These are phyloP conservation scores for Penicillium sp. DNA, from an alignment of 2,329 filamentous ascomycete species.

Conservation along the genomic window DNA sequence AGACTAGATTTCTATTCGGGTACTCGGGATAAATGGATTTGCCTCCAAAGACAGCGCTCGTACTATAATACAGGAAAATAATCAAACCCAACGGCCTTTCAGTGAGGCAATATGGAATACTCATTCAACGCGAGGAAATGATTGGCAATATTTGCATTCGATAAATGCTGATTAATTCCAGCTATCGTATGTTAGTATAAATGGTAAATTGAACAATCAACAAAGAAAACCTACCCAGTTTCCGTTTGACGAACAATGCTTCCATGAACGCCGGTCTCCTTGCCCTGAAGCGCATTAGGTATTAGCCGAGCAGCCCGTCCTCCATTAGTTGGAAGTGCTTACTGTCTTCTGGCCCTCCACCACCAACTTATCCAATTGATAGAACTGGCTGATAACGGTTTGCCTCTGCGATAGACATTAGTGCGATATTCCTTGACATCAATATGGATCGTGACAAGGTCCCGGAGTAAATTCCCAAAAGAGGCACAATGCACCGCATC, in stretches of 20 bases:
- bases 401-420: constrained; percentile 69
- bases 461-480: background rate
- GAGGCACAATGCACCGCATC: background rate
- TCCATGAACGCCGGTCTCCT: constrained; percentile 61
- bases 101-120: constrained; percentile 1
- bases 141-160: constrained; percentile 7
- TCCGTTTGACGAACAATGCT: constrained; percentile 75
- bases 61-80: constrained; percentile 26
- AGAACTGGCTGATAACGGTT: constrained; percentile 93
- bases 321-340: constrained; percentile 34
- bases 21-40: constrained; percentile 13
- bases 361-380: constrained; percentile 85
- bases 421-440: background rate
- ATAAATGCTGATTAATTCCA: constrained; percentile 28
- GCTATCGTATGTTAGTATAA: constrained; percentile 17
- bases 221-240: constrained; percentile 58
- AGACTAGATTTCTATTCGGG: constrained; percentile 10
- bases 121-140: constrained; percentile 10
- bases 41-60: constrained; percentile 8
- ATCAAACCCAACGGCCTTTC: constrained; percentile 5
- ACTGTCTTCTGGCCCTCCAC: constrained; percentile 84
- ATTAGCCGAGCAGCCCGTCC: constrained; percentile 4
- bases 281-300: constrained; percentile 22
- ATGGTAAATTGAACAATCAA: background rate
- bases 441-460: background rate